These are phyloP conservation scores for Mortierella sp. DNA, from an alignment of 371 early-diverging fungal genomes.

Conservation along the genomic window DNA sequence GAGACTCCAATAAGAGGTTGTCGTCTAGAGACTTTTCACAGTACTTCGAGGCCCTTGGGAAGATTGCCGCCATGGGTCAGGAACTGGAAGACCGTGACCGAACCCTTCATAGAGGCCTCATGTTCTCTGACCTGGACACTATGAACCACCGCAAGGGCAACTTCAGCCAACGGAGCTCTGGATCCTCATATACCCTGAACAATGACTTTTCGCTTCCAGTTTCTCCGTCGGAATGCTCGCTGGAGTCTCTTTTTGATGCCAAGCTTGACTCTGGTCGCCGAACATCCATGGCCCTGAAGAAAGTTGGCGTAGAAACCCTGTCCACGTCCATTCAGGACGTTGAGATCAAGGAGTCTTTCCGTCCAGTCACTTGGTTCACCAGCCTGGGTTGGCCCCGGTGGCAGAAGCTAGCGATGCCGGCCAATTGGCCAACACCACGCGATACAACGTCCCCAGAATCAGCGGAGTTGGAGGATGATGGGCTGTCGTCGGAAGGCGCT, in stretches of 20 bases:
- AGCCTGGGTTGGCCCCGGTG: neutral
- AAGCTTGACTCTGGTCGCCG: neutral
- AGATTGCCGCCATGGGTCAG: neutral
- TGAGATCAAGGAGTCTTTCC: too few species aligned
- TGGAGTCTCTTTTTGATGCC: slow-evolving; percentile 5
- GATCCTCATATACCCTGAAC: slow-evolving; percentile 27
- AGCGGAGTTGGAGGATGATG: neutral
- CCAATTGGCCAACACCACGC: neutral
- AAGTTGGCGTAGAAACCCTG: too few species aligned
- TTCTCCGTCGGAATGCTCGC: slow-evolving; percentile 11
- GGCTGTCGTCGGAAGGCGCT: neutral
- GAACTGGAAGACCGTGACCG: slow-evolving; percentile 1
- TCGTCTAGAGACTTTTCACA: slow-evolving; percentile 15
- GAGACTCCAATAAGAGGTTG: neutral
- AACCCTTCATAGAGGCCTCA: too few species aligned
- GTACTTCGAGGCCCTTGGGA: slow-evolving; percentile 27
- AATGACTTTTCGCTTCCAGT: slow-evolving; percentile 12
- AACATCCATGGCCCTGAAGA: too few species aligned
- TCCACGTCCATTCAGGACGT: too few species aligned
- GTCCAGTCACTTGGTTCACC: too few species aligned
- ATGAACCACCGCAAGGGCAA: neutral
- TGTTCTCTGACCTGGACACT: neutral
- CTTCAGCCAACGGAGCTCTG: slow-evolving; percentile 11
- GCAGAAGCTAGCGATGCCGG: neutral
- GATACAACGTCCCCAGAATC: neutral